Percentiles rank a stretch among this genome's conserved stretches.
Evolutionary conservation across 2,329 filamentous ascomycete genomes (phyloP).

Genomic region (Alternaria tenuissima): DNA sequence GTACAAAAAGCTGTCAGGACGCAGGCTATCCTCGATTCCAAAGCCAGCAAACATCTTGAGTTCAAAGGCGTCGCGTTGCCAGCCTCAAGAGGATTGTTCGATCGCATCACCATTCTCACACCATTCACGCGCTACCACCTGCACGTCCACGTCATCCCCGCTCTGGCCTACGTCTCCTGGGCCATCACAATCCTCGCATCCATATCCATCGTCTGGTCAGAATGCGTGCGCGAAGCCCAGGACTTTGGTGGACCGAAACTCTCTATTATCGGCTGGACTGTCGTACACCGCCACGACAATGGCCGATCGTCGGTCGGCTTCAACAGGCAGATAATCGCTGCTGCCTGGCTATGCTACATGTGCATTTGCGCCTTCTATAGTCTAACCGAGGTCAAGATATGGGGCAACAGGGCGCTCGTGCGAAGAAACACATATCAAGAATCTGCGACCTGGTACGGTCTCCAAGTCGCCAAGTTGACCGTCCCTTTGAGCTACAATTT

Average conservation of each 20-base stretch:
- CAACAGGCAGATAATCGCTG: constrained; percentile 82
- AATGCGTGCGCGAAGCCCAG: constrained; percentile 81
- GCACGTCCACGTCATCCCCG: constrained; percentile 77
- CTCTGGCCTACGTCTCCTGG: constrained; percentile 70
- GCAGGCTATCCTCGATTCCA: constrained; percentile 85
- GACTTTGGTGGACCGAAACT: constrained; percentile 66
- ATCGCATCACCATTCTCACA: constrained; percentile 67
- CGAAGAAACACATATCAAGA: constrained; percentile 91
- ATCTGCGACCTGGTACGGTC: constrained; percentile 93
- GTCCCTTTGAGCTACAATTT: constrained; percentile 97
- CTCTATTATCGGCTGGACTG: constrained; percentile 72
- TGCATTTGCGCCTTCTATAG: constrained; percentile 86
- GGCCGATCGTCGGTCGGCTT: constrained; percentile 81
- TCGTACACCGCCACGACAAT: constrained; percentile 78
- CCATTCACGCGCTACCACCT: constrained; percentile 84
- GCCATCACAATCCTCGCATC: constrained; percentile 77
- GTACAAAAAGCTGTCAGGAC: constrained; percentile 76
- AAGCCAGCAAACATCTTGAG: constrained; percentile 79
- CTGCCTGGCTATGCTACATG: constrained; percentile 96
- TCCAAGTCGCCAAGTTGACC: constrained; percentile 89
- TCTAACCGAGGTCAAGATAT: constrained; percentile 94
- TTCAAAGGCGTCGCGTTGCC: constrained; percentile 66
- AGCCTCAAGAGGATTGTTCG: constrained; percentile 56
- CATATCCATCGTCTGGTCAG: constrained; percentile 87
- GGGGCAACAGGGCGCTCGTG: constrained; percentile 92